Evolutionary conservation across 1,139 yeast genomes (phyloP), one percentile per base, ranked within the genome.

Genomic region (Chernovozyma sophiae-reginae): DNA sequence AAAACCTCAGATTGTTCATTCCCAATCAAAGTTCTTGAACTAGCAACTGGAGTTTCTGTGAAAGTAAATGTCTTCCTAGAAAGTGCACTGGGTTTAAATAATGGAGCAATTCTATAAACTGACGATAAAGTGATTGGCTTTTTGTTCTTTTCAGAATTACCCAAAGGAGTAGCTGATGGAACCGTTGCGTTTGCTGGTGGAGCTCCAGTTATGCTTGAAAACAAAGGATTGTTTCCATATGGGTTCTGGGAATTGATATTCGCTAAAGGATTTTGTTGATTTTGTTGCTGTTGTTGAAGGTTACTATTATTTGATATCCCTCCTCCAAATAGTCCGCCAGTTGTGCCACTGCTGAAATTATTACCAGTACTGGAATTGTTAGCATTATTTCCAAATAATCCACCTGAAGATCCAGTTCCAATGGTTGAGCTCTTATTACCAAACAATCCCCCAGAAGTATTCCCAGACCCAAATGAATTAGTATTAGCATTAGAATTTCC

Each of bases 201-300:
- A 13, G 42, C 24, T 33, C 25, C 36, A 13, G 65, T 62, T 23
- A 70, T 62, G 39, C 71, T 62, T 49, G 69, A 68, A 60, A 77
- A 82, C 36, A 81, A 63, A 4, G 86, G 86, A 53, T 80, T 81
- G 44, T 70, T 70, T 3, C 92, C 90, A 55, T 81, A 84, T 30
- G 94, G 92, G 53, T 84, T 84, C 43, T 74, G 80, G 30, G 74
- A 69, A 39, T 70, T 67, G 25, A 79, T 65, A 27, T 74, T 77
- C 30, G 66, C 54, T 52, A 65, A 49, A 42, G 65, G 45, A 34
- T 56, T 63, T 28, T 51, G 59, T 33, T 45, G 58, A 37, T 52
- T 65, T 34, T 54, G 60, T 31, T 47, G 52, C 30, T 38, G 48
- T 31, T 38, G 48, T 23, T 41, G 43, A 26, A 32, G 33, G 49